Percentiles rank a stretch among this genome's conserved stretches.
These are phyloP conservation scores for Royoungia palumana DNA, from an alignment of 768 basidiomycete species.

Conservation along the genomic window DNA sequence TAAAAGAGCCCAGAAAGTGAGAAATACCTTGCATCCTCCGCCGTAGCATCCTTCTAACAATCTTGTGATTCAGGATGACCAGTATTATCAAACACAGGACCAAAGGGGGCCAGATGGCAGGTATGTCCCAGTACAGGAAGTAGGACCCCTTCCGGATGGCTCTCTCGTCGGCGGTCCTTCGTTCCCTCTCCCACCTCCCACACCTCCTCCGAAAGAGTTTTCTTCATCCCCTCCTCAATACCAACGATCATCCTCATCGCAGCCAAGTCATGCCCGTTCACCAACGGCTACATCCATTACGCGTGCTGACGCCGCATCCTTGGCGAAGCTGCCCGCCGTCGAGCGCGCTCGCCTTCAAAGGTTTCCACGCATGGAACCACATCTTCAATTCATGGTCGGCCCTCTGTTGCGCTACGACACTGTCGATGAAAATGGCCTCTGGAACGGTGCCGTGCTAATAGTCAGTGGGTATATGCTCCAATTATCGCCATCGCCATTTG, in stretches of 20 bases:
- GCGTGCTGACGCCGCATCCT: conserved; percentile 27
- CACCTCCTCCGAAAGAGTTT: conserved; percentile 44
- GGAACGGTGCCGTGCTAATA: conserved; percentile 85
- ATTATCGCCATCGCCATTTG: not conserved
- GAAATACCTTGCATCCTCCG: conserved; percentile 9
- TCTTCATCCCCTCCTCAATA: not conserved
- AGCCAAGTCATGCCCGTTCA: conserved; percentile 25
- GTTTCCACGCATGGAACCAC: conserved; percentile 70
- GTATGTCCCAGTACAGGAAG: conserved; percentile 53
- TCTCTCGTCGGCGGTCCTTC: conserved; percentile 56
- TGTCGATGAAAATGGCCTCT: conserved; percentile 69
- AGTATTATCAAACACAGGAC: conserved; percentile 23
- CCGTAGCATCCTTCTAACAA: not conserved
- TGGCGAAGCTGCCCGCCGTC: conserved; percentile 54
- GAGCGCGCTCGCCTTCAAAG: conserved; percentile 61
- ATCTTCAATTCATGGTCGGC: conserved; percentile 89
- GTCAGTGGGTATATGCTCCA: conserved; percentile 65
- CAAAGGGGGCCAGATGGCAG: conserved; percentile 47
- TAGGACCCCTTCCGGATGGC: conserved; percentile 57
- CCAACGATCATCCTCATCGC: conserved; percentile 18
- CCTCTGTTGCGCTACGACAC: conserved; percentile 91
- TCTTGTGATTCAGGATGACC: conserved; percentile 31
- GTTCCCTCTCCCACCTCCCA: conserved; percentile 27
- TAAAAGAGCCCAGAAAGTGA: conserved; percentile 56
- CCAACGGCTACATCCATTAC: conserved; percentile 2